Evolutionary conservation across 371 early-diverging fungal genomes (phyloP).

Genomic region (Rhizopus arrhizus): DNA sequence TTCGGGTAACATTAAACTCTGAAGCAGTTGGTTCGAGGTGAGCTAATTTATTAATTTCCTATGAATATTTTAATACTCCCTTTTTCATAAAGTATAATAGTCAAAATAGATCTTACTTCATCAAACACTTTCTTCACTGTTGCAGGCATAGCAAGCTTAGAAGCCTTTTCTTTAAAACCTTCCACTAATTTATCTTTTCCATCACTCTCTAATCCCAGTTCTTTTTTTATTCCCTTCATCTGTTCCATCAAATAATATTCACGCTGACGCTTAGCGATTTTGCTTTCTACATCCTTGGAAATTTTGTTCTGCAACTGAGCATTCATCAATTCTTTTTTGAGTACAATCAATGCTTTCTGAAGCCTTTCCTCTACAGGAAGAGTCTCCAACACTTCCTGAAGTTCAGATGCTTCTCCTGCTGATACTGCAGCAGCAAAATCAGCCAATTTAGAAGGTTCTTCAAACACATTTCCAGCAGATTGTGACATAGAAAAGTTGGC

Average conservation of each 20-base stretch:
- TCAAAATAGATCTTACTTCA: slow-evolving; percentile 52
- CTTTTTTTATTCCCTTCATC: slow-evolving; percentile 97
- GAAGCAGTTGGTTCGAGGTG: slow-evolving; percentile 94
- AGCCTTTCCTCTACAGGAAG: slow-evolving; percentile 88
- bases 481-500: slow-evolving; percentile 93
- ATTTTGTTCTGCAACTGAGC: slow-evolving; percentile 96
- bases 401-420: slow-evolving; percentile 86
- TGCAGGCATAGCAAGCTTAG: slow-evolving; percentile 86
- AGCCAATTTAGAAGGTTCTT: slow-evolving; percentile 91
- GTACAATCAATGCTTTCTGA: slow-evolving; percentile 85
- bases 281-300: slow-evolving; percentile 93
- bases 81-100: background rate
- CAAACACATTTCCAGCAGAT: slow-evolving; percentile 93
- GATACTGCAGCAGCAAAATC: slow-evolving; percentile 97
- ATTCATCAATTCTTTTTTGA: slow-evolving; percentile 96
- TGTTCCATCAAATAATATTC: slow-evolving; percentile 98
- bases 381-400: slow-evolving; percentile 90
- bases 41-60: slow-evolving; percentile 92
- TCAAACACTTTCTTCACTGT: slow-evolving; percentile 93
- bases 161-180: slow-evolving; percentile 84
- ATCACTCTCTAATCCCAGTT: slow-evolving; percentile 94
- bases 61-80: slow-evolving; percentile 23
- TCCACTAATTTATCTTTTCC: slow-evolving; percentile 96
- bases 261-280: slow-evolving; percentile 93
- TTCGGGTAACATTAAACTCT: slow-evolving; percentile 96